Conservation (phyloP, 139 green algal species). For the Mesostigma viride region DNA sequence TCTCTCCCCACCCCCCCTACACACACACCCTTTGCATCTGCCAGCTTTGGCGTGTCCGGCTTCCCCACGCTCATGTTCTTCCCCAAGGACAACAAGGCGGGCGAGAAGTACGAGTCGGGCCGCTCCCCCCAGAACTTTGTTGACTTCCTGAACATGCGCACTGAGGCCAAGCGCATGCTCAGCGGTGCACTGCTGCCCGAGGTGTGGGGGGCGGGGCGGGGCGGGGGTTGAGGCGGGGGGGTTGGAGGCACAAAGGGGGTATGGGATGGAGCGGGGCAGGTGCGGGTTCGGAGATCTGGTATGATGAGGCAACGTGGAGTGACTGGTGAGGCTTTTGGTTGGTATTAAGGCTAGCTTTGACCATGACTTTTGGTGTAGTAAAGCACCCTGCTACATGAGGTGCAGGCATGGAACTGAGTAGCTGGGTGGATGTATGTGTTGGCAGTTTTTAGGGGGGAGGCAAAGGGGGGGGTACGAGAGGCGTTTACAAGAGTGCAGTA, state of each 20-base stretch:
- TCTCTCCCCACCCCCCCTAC: no score
- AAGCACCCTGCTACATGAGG: no score
- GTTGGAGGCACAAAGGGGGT: neutral
- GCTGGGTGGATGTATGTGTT: no score
- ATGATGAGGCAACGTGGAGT: neutral
- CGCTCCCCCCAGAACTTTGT: constrained; percentile 19
- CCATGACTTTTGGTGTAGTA: no score
- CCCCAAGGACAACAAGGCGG: constrained; percentile 17
- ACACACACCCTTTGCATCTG: no score
- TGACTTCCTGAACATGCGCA: constrained; percentile 26
- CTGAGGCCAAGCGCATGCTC: constrained; percentile 6
- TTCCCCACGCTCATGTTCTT: constrained; percentile 34
- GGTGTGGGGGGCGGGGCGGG: neutral
- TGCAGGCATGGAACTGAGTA: no score
- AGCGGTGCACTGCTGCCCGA: constrained; percentile 4
- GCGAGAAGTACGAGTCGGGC: constrained; percentile 25
- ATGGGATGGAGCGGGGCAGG: neutral
- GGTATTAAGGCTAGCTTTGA: neutral
- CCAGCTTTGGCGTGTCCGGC: constrained; percentile 26
- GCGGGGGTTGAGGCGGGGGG: neutral
- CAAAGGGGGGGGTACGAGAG: no score
- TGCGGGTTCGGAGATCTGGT: neutral
- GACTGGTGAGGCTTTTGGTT: neutral
- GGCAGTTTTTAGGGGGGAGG: no score
- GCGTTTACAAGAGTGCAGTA: no score